Evolutionary conservation across 2,329 filamentous ascomycete species (phyloP).

Genomic region (Penicillium sp.): DNA sequence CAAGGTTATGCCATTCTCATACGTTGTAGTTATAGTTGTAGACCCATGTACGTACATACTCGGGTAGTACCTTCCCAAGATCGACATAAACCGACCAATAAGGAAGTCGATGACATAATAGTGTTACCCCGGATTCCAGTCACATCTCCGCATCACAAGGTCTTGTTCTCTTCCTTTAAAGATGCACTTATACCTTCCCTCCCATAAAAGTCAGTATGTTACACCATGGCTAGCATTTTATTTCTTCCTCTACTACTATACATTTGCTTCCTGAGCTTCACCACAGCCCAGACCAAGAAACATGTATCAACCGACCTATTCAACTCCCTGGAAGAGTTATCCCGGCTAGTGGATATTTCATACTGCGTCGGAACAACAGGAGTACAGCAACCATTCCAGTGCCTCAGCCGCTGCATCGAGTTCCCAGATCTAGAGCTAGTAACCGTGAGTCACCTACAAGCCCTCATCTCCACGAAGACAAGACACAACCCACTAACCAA

Average conservation of each 20-base stretch:
- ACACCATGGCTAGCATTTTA: constrained; percentile 3
- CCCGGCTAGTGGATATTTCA: constrained; percentile 88
- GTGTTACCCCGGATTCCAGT: constrained; percentile 11
- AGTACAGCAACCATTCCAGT: constrained; percentile 78
- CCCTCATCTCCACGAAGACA: background rate
- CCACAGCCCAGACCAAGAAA: constrained; percentile 5
- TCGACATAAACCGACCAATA: background rate
- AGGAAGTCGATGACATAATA: constrained; percentile 10
- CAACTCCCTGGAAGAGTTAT: constrained; percentile 76
- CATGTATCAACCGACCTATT: constrained; percentile 66
- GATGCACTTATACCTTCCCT: background rate
- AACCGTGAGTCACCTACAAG: constrained; percentile 45
- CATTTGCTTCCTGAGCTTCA: background rate
- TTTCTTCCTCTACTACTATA: background rate
- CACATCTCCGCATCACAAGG: constrained; percentile 2
- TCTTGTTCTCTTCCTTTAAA: background rate
- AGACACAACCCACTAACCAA: constrained; percentile 1
- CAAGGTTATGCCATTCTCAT: background rate
- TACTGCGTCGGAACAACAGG: constrained; percentile 90
- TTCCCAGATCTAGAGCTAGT: constrained; percentile 78
- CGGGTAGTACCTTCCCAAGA: background rate
- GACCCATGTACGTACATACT: background rate
- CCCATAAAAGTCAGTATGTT: background rate
- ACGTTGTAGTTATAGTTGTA: background rate
- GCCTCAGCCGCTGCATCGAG: constrained; percentile 79